Evolutionary conservation across 495 filamentous ascomycete genomes (phyloP).

Genomic region (Trichodelitschia bisporula): DNA sequence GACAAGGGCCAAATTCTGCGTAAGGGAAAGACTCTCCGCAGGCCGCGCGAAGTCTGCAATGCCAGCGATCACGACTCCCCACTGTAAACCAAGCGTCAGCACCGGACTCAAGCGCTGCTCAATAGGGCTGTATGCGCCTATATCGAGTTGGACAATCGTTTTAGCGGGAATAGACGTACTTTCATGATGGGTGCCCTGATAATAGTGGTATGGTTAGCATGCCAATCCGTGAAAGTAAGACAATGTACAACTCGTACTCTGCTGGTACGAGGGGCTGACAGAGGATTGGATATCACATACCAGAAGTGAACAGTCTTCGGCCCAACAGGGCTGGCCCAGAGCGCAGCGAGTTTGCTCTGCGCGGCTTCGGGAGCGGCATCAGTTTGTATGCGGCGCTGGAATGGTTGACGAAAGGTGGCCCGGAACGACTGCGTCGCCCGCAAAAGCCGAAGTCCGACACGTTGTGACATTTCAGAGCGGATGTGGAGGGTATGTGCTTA

Average conservation of each 20-base stretch:
- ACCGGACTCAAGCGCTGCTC: too few species aligned
- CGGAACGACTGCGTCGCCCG: conserved; percentile 5
- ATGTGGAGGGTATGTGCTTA: background rate
- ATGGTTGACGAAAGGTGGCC: conserved; percentile 24
- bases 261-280: too few species aligned
- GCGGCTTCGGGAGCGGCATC: conserved; percentile 28
- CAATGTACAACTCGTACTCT: too few species aligned
- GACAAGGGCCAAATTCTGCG: conserved; percentile 70
- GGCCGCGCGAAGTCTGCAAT: conserved; percentile 79
- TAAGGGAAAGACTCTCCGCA: conserved; percentile 74
- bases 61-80: conserved; percentile 77
- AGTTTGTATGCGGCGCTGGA: conserved; percentile 37
- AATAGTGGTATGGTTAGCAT: too few species aligned
- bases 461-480: background rate
- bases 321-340: conserved; percentile 73
- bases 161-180: conserved; percentile 21
- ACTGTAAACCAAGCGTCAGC: too few species aligned
- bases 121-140: too few species aligned
- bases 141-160: background rate
- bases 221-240: too few species aligned
- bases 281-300: conserved; percentile 27
- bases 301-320: conserved; percentile 98
- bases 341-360: conserved; percentile 37
- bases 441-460: background rate
- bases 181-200: conserved; percentile 96